Percentiles rank a stretch among this genome's conserved stretches.
These are phyloP conservation scores for Gossypium arboreum DNA, from an alignment of 345 rosid species.

Conservation along the genomic window DNA sequence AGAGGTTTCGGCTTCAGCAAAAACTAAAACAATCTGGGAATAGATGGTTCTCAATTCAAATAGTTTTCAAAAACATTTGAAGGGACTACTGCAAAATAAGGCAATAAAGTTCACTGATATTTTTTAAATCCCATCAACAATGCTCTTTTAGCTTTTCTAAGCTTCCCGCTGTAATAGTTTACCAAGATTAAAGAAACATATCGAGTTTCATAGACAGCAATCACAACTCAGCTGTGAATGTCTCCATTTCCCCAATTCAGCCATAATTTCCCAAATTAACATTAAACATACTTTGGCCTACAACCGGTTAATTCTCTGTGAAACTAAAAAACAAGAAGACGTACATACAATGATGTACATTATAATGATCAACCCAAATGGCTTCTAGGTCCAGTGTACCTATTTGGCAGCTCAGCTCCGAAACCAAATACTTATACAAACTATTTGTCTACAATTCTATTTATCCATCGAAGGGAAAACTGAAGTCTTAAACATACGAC, in stretches of 20 bases:
- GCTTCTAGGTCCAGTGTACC: not conserved
- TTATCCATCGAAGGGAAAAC: not conserved
- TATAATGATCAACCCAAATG: not conserved
- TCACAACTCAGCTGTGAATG: not conserved
- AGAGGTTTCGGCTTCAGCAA: not conserved
- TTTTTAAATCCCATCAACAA: not conserved
- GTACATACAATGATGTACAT: not conserved
- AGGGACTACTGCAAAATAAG: not conserved
- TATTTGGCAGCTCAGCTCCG: slow-evolving; percentile 6
- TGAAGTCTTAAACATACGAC: not conserved
- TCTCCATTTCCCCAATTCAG: not conserved
- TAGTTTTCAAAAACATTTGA: not conserved
- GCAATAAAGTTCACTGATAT: not conserved
- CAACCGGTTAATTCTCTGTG: not conserved
- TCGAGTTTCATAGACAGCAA: not conserved
- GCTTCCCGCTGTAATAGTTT: not conserved
- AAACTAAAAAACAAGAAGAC: not conserved
- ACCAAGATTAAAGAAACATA: not conserved
- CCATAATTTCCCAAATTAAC: not conserved
- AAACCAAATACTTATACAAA: not conserved
- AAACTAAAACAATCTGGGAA: not conserved
- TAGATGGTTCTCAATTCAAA: not conserved
- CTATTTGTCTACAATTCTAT: not conserved
- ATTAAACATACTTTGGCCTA: not conserved
- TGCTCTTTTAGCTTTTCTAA: not conserved